phyloP scores from a whole-genome alignment of 2,329 filamentous ascomycete species.

The Fusarium avenaceum region DNA sequence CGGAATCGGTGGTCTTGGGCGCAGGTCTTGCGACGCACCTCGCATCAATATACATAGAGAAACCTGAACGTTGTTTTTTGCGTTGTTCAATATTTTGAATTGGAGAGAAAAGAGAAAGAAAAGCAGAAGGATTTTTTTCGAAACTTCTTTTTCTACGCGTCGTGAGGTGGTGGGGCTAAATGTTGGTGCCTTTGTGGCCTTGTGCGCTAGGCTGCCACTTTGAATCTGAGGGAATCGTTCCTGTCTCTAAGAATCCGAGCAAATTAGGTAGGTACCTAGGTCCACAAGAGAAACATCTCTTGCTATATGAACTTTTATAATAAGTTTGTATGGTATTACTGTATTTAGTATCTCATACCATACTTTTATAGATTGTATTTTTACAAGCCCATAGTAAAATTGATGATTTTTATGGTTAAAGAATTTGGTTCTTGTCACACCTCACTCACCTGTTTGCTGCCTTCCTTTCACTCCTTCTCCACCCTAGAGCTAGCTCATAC shows the following conservation, averaged over 20 bases:
- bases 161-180: constrained; percentile 38
- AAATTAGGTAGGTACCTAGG: no score
- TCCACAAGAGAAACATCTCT: no score
- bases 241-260: no score
- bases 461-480: neutral
- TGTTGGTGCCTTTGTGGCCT: constrained; percentile 37
- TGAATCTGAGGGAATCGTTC: neutral
- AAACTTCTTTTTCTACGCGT: constrained; percentile 38
- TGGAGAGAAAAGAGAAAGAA: constrained; percentile 45
- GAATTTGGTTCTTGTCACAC: neutral
- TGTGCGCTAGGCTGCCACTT: constrained; percentile 29
- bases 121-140: constrained; percentile 20
- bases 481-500: neutral
- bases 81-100: constrained; percentile 61
- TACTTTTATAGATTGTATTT: rapidly evolving
- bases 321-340: neutral
- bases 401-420: neutral
- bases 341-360: no score
- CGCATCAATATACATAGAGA: constrained; percentile 58
- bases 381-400: rapidly evolving
- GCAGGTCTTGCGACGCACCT: constrained; percentile 59
- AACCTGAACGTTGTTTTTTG: constrained; percentile 62
- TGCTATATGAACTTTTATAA: neutral
- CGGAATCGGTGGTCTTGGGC: constrained; percentile 64
- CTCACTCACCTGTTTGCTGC: neutral